Percentiles rank a stretch among this genome's conserved stretches.
Conservation (phyloP, 78 protist genomes). For the Trichosphaerium sp. region DNA sequence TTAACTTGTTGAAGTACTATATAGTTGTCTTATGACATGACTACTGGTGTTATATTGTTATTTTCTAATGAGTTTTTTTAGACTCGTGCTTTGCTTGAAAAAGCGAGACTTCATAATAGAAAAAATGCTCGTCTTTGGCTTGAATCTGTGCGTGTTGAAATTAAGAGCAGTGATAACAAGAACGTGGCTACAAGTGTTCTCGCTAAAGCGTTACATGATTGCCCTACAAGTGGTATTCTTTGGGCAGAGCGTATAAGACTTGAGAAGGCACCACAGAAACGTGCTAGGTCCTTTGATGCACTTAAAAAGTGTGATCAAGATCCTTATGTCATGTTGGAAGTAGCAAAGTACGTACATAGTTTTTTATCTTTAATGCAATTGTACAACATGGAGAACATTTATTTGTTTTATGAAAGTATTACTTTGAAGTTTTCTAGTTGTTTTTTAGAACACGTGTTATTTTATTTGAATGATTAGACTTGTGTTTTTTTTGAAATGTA, state of each 20-base stretch:
- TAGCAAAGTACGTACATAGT: conserved; percentile 16
- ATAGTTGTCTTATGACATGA: background rate
- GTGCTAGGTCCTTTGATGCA: conserved; percentile 58
- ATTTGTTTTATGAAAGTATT: background rate
- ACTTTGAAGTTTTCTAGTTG: background rate
- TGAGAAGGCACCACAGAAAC: conserved; percentile 22
- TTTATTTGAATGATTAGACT: background rate
- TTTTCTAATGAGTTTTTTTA: background rate
- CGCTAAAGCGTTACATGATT: conserved; percentile 71
- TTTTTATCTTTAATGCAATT: background rate
- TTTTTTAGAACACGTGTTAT: conserved; percentile 13
- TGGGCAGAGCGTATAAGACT: conserved; percentile 81
- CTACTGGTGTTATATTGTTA: background rate
- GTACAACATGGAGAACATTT: background rate
- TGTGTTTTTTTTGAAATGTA: background rate
- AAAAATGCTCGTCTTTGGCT: conserved; percentile 55
- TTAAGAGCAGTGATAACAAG: conserved; percentile 14
- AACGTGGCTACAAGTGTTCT: conserved; percentile 24
- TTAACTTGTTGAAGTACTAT: background rate
- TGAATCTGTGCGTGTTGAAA: conserved; percentile 44
- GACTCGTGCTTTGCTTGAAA: conserved; percentile 65
- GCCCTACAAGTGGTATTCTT: conserved; percentile 73
- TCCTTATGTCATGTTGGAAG: conserved; percentile 31
- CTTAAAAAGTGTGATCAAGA: conserved; percentile 45
- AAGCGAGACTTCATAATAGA: conserved; percentile 39